Evolutionary conservation across 768 basidiomycete species (phyloP).

Genomic region (Kwoniella sp.): DNA sequence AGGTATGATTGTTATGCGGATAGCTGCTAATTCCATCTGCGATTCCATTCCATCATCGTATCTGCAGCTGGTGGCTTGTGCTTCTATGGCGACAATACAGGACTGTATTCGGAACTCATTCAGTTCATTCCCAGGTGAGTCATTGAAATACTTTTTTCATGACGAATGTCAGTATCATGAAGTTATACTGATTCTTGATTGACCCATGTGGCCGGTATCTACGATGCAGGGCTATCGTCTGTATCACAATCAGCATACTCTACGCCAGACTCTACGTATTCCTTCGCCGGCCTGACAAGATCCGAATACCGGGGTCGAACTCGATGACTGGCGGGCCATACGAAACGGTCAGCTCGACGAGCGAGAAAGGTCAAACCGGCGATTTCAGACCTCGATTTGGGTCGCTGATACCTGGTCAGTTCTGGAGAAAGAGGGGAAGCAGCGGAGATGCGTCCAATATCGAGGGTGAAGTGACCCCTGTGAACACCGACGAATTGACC

Average conservation of each 20-base stretch:
- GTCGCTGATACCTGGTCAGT: slow-evolving; percentile 3
- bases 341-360: slow-evolving; percentile 16
- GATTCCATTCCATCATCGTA: too few relatives aligned
- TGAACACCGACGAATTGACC: neutral
- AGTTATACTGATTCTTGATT: too few relatives aligned
- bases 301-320: slow-evolving; percentile 46
- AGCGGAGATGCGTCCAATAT: slow-evolving; percentile 1
- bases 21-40: too few relatives aligned
- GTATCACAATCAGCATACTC: slow-evolving; percentile 47
- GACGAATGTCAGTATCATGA: too few relatives aligned
- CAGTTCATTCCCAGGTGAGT: slow-evolving; percentile 55
- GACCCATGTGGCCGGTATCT: too few relatives aligned
- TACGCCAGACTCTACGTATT: slow-evolving; percentile 56
- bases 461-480: neutral
- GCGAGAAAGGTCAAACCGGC: neutral
- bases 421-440: slow-evolving; percentile 8
- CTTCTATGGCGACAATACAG: slow-evolving; percentile 50
- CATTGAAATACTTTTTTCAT: neutral
- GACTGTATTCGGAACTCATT: slow-evolving; percentile 54
- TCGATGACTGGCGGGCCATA: slow-evolving; percentile 16
- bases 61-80: slow-evolving; percentile 48
- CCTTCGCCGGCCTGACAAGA: slow-evolving; percentile 56
- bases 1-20: too few relatives aligned
- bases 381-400: slow-evolving; percentile 7
- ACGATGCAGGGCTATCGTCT: slow-evolving; percentile 50